phyloP scores from a whole-genome alignment of 352 stramenopile species.

The Pythium rishiriense region DNA sequence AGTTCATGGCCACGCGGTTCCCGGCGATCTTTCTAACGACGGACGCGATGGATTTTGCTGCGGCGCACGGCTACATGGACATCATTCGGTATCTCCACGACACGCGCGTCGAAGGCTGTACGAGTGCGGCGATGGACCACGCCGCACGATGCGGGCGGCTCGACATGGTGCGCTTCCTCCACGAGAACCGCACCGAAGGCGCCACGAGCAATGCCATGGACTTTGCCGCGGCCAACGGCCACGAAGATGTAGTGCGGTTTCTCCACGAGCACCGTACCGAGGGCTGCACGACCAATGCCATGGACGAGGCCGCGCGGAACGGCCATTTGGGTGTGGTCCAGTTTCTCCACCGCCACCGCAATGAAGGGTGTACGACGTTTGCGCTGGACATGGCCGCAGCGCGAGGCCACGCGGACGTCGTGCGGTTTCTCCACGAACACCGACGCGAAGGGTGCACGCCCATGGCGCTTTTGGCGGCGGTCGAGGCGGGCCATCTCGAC shows the following conservation, averaged over 20 bases:
- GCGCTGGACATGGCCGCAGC: conserved; percentile 20
- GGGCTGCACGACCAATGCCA: conserved; percentile 15
- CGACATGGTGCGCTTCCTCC: conserved; percentile 29
- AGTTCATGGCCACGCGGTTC: background rate
- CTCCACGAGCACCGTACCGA: conserved; percentile 14
- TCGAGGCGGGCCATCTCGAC: conserved; percentile 9
- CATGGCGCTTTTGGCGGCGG: conserved; percentile 24
- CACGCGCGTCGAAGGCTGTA: conserved; percentile 8
- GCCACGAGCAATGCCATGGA: conserved; percentile 41
- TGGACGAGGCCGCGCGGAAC: conserved; percentile 20
- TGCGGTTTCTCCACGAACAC: conserved; percentile 25
- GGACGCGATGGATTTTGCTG: conserved; percentile 22
- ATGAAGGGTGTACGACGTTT: conserved; percentile 21
- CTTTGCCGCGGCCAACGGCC: conserved; percentile 33
- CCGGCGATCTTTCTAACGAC: background rate
- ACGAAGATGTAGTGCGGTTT: conserved; percentile 39
- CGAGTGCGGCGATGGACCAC: conserved; percentile 15
- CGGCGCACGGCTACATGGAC: conserved; percentile 11
- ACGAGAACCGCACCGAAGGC: conserved; percentile 35
- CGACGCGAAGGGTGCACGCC: conserved; percentile 26
- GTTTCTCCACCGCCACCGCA: conserved; percentile 17
- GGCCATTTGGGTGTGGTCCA: conserved; percentile 21
- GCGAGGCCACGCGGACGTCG: conserved; percentile 12
- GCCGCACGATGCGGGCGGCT: conserved; percentile 30
- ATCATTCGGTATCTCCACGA: conserved; percentile 17